phyloP scores from a whole-genome alignment of 441 rosid genomes.

The Eruca vesicaria region DNA sequence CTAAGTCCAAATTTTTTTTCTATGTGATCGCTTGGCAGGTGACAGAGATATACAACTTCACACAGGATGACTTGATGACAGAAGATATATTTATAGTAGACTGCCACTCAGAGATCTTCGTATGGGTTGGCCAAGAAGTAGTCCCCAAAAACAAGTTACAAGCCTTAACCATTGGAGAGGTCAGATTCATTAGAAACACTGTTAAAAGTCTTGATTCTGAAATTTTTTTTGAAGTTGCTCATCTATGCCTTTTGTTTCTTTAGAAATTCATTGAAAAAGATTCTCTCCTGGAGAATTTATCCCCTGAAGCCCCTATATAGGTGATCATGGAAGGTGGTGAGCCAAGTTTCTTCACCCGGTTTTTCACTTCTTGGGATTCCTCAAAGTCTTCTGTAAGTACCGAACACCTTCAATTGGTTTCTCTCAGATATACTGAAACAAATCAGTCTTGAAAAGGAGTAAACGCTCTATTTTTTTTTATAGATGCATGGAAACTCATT shows the following conservation, averaged over 20 bases:
- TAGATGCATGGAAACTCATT: conserved; percentile 97
- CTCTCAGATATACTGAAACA: no score
- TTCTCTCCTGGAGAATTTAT: conserved; percentile 53
- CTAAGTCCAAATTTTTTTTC: not conserved
- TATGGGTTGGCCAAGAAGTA: conserved; percentile 85
- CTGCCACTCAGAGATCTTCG: conserved; percentile 70
- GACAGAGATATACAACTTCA: conserved; percentile 81
- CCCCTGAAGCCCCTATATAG: conserved; percentile 68
- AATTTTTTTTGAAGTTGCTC: no score
- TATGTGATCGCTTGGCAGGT: conserved; percentile 45
- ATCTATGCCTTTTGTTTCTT: conserved; percentile 17
- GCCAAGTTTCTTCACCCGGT: conserved; percentile 80
- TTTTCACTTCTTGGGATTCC: conserved; percentile 78
- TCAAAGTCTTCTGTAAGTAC: conserved; percentile 73
- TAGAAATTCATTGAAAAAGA: conserved; percentile 85
- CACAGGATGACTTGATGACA: conserved; percentile 90
- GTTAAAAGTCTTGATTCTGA: no score
- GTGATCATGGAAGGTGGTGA: conserved; percentile 79
- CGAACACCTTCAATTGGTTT: not conserved
- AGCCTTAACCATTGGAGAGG: conserved; percentile 74
- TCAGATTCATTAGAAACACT: conserved; percentile 31
- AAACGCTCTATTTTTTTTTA: conserved; percentile 1
- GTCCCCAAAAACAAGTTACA: conserved; percentile 53
- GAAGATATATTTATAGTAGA: conserved; percentile 78
- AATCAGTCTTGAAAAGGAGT: not conserved